These are phyloP conservation scores for Ganoderma resinaceum DNA, from an alignment of 1,284 basidiomycete genomes.

Conservation along the genomic window DNA sequence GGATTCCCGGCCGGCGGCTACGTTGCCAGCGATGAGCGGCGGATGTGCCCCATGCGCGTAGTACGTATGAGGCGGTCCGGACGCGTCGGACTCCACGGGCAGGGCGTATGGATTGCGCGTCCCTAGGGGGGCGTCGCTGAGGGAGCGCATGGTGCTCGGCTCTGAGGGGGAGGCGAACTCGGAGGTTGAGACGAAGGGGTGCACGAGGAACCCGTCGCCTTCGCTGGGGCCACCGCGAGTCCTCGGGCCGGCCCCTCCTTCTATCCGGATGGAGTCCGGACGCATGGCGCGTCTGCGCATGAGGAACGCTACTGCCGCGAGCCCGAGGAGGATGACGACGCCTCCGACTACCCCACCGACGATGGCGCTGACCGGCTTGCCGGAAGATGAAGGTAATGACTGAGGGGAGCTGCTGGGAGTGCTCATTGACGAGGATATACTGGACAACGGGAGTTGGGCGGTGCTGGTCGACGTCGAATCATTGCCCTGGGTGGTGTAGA, in stretches of 20 bases:
- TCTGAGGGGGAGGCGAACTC: neutral
- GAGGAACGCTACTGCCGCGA: neutral
- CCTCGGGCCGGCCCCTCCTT: too few species aligned
- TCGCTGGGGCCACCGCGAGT: neutral
- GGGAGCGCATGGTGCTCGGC: neutral
- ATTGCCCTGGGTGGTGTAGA: constrained; percentile 19
- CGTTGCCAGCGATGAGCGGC: too few species aligned
- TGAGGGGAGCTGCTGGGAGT: neutral
- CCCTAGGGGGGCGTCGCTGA: too few species aligned
- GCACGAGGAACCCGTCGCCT: neutral
- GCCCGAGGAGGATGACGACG: neutral
- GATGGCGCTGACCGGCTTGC: neutral
- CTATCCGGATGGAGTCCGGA: too few species aligned
- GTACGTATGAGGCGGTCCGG: too few species aligned
- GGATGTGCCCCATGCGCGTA: too few species aligned
- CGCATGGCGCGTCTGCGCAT: neutral
- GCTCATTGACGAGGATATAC: neutral
- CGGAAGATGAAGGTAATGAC: neutral
- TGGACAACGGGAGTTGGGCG: neutral
- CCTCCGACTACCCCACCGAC: neutral
- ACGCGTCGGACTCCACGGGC: too few species aligned
- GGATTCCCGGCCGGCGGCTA: too few species aligned
- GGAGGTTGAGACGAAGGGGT: too few species aligned
- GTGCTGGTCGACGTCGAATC: neutral
- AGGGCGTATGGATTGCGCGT: too few species aligned